These are phyloP conservation scores for Phlyctochytrium arcticum DNA, from an alignment of 192 early-diverging fungal genomes.

Conservation along the genomic window DNA sequence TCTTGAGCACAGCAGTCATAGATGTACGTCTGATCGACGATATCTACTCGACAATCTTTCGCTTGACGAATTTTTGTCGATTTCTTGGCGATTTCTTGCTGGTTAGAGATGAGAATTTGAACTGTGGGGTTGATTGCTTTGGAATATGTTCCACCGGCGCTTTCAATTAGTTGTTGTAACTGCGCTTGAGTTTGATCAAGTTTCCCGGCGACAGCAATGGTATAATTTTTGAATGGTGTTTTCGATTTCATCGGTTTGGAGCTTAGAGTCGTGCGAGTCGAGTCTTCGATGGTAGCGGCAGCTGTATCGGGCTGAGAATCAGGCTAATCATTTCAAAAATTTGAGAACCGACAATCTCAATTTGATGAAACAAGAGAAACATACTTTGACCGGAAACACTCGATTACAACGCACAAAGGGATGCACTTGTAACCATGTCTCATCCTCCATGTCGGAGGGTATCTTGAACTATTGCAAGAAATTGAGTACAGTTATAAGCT, in stretches of 20 bases:
- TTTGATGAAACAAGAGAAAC: too few species aligned
- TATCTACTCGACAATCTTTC: not conserved
- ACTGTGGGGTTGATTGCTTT: not conserved
- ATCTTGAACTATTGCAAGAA: not conserved
- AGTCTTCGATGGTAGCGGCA: too few species aligned
- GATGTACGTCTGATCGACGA: slow-evolving; percentile 14
- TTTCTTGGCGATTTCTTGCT: not conserved
- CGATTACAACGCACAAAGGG: not conserved
- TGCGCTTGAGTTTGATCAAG: not conserved
- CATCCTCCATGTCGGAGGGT: not conserved
- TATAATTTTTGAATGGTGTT: slow-evolving; percentile 5
- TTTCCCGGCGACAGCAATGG: slow-evolving; percentile 9
- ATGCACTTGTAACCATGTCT: slow-evolving; percentile 1
- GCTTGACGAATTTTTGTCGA: slow-evolving; percentile 2
- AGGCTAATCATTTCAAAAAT: too few species aligned
- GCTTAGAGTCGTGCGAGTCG: not conserved
- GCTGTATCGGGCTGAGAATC: too few species aligned
- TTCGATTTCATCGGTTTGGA: not conserved
- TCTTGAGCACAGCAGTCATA: slow-evolving; percentile 15
- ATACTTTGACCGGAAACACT: not conserved
- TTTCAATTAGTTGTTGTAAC: slow-evolving; percentile 3
- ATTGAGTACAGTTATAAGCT: not conserved
- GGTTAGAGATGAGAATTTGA: not conserved
- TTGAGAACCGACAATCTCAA: too few species aligned
- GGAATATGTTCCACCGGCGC: not conserved